Evolutionary conservation across 31 red algal genomes (phyloP).

Genomic region (Endocladia muricata): DNA sequence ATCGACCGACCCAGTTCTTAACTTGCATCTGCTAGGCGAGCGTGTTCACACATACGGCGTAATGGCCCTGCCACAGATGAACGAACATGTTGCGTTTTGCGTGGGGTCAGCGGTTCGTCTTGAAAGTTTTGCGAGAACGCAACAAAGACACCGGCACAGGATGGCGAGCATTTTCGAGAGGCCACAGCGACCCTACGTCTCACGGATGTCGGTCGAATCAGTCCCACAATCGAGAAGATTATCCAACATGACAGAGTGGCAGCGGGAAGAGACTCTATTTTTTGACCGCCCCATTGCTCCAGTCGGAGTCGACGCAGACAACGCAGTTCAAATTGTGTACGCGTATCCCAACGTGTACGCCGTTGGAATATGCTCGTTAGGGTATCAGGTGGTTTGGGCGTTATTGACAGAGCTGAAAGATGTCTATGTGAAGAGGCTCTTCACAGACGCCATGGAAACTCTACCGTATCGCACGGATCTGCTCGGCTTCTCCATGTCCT

Average conservation of each 20-base stretch:
- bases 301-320: background rate
- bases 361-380: constrained; percentile 52
- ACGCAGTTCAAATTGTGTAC: constrained; percentile 15
- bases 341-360: constrained; percentile 54
- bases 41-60: too few relatives aligned
- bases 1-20: too few relatives aligned
- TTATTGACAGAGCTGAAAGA: constrained; percentile 1
- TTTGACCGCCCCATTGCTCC: background rate
- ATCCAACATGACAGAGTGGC: constrained; percentile 8
- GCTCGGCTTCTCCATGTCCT: constrained; percentile 54
- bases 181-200: too few relatives aligned
- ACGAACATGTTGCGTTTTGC: too few relatives aligned
- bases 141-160: too few relatives aligned
- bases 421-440: constrained; percentile 23
- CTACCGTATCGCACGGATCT: constrained; percentile 26
- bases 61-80: too few relatives aligned
- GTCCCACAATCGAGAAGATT: background rate
- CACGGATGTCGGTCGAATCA: too few relatives aligned
- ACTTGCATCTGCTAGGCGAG: too few relatives aligned
- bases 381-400: constrained; percentile 54
- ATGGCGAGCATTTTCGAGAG: too few relatives aligned
- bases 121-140: too few relatives aligned
- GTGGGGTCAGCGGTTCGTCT: too few relatives aligned
- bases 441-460: constrained; percentile 47
- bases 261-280: constrained; percentile 21